Base-by-base conservation (phyloP, 768 basidiomycete species). In the Suillus clintonianus region DNA sequence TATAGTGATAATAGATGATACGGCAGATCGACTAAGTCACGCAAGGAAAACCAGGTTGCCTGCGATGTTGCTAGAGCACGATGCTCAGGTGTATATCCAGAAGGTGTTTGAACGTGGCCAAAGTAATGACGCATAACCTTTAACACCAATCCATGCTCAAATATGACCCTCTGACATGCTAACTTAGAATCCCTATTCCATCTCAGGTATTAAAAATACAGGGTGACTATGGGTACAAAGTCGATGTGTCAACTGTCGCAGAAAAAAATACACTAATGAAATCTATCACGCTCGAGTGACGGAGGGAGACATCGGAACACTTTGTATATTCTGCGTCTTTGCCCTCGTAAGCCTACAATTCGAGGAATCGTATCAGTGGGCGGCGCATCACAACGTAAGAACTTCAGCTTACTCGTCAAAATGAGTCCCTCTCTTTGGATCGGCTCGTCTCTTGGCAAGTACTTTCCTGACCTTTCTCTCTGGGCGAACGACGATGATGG, bases 401-500 rank as follows among this genome's bases (percentile, higher is more conserved):
- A 55, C 30, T 2, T 2, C 43, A 14, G 74, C 81, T 70, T 65
- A 85, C 84, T 83, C 80, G n/a, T 91, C 89, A 66, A 94, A 94
- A 74, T 94, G 91, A 47, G 81, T 86, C 5, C 93, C 92, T 22
- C 94, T 83, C 77, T 95, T 97, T 3, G 95, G 95, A 71, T 97
- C 89, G 54, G 90, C 92, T 51, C 90, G 83, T 32, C 95, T 84
- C 74, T 97, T 97, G 70, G 91, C 94, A 51, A 91, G 79, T 0
- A 87, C 86, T 74, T 96, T 96, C 66, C 86, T 85, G 34, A 95
- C 88, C 71, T 95, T 94, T 42, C 92, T 83, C 69, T 94, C 92
- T 2, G 95, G 94, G 4, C 94, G 85, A 47, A 99, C 95, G 59
- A 99, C 97, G 65, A 99, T 95, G 68, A 97, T 92, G 2, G 97